Base-by-base conservation (phyloP, 192 early-diverging fungal genomes). In the Linnemannia zychae region DNA sequence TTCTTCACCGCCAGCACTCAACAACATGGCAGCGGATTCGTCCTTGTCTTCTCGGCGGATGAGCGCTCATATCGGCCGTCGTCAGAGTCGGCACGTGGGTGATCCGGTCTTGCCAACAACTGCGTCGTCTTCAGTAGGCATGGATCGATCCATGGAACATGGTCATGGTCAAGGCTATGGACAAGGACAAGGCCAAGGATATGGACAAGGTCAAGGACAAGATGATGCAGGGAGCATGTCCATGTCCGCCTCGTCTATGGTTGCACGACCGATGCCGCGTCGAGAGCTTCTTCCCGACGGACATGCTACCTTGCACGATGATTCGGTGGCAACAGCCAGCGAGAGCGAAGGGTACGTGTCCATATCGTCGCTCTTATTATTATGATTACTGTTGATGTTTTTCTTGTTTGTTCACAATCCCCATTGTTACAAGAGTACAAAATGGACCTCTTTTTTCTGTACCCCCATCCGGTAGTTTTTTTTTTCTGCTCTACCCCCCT, bases 271-370 rank as follows among this genome's bases (percentile, higher is more conserved):
- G 49, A 74, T 80, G 71, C 71, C 78, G 24, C 78, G 72, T 28
- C 71, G 72, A 48, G 78, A 63, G 47, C 52, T 74, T 40, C 15
- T 40, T 67, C 34, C 17, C 20, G 67, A 57, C 4, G 36, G 66
- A 5, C 38, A n/a, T 53, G 47, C 37, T 16, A 67, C 65, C 52
- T 33, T 37, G 50, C 71, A 72, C 7, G 71, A 80, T 38, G 78
- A 80, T 66, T 80, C 78, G 34, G 73, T 74, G 67, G 78, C 37
- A 20, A 69, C 67, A 7, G 67, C 78, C 48, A 80, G 78, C 63
- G 78, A 80, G 49, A 80, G 78, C 52, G 78, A 80, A 74, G 78
- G 78, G 78, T 80, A 53, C 63, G 78, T 74, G n/a, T 40, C 31
- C 57, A 5, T 34, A 38, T 76, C 44, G 47, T 76, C 31, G 47